Evolutionary conservation across 176 grass and related monocot genomes (phyloP), one percentile per base, ranked within the genome.

Genomic region (Cymbopogon citratus): DNA sequence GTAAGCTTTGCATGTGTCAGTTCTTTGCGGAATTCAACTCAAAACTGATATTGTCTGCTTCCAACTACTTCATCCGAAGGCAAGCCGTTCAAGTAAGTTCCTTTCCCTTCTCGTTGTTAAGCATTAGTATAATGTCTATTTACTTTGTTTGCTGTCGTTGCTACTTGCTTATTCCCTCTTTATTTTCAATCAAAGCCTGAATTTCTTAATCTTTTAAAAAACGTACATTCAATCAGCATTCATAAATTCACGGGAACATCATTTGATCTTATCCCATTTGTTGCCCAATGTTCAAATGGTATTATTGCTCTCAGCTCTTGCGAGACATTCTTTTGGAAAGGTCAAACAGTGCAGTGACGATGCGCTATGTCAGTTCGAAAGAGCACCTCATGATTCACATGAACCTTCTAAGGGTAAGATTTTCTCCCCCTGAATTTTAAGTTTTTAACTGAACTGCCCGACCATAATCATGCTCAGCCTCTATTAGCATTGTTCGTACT

Each of bases 21-120:
- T 94, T 94, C 59, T 91, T 94, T 84, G 34, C 34, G 10, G 89
- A 94, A 74, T 94, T 89, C 66, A 91, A 94, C 52, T 87, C 73
- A 1, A 89, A 79, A 38, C 48, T 89, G 62, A 41, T 91, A 14
- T 64, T 79, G 39, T 89, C 81, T 11, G 70, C 43, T 85, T 66
- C 77, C 44, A 94, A 87, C 46, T 91, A 89, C 68, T 75, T 91
- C 51, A 91, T 86, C 11, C 75, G 69, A 80, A 91, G 92, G 36
- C 84, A 89, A 76, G 74, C 84, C 25, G 66, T 66, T 84, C 82
- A 87, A 69, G 89, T 91, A 84, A 0, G 1, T 29, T n/a, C 28
- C 33, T 64, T 2, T 63, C 0, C 26, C 12, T 63, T 28, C 2
- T 43, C 48, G 0, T 72, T 24, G n/a, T 71, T 85, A 59, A n/a